Base-by-base conservation (phyloP, 1,284 basidiomycete species). In the Fomes fomentarius region DNA sequence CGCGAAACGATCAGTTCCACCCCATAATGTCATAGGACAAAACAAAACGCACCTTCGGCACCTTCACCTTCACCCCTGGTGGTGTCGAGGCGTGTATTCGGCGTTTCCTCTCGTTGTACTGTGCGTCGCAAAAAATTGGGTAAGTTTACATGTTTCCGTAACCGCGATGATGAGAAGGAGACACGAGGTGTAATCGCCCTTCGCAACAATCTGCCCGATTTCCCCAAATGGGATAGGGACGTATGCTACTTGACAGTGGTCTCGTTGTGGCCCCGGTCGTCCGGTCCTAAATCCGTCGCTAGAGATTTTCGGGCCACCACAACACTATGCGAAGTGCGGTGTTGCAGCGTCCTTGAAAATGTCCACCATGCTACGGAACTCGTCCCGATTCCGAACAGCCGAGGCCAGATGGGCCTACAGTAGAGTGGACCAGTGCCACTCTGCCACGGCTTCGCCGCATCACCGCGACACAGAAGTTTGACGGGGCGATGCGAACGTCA, bases 91-190 rank as follows among this genome's bases (percentile, higher is more conserved):
- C 78, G 58, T 85, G 83, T 22, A 76, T 61, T n/a, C 71, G 74
- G 63, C 78, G 83, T 72, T 83, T 87, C 63, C 78, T 76, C 60
- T 84, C 81, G 53, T 82, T 84, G 62, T 81, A 81, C 87, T 90
- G 37, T n/a, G 57, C 7, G 24, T 17, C 35, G 53, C 33, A 58
- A 50, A 39, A 48, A 28, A n/a, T n/a, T 17, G 42, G n/a, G 42
- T 44, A 26, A 44, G 42, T 26, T 12, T 12, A 22, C 31, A 17
- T 19, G 30, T 33, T 9, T 33, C 8, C 28, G 28, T n/a, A n/a
- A n/a, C 19, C n/a, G 30, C 12, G 43, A 25, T 45, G 30, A 45
- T 30, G 26, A 37, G 34, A 12, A 22, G 19, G 22, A 31, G 31
- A 24, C 19, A 40, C 12, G 38, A 25, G 38, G 38, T 40, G 15